Evolutionary conservation across 805 yeast species (phyloP).

Genomic region (Kazachstania bromeliacearum): DNA sequence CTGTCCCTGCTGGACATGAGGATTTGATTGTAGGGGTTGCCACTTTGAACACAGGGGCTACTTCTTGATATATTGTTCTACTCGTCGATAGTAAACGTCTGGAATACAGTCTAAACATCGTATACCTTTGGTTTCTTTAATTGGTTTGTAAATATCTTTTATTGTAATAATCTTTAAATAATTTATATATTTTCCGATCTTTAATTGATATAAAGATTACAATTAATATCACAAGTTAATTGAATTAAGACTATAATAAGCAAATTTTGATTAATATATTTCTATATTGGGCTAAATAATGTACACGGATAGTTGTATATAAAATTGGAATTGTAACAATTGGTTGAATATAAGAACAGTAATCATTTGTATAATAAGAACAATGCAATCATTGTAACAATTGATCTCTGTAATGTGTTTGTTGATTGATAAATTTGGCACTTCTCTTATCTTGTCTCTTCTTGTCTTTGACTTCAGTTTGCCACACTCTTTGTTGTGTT

Average conservation of each 20-base stretch:
- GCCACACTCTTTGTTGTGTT: constrained; percentile 63
- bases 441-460: constrained; percentile 47
- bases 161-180: no score
- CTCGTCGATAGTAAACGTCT: constrained; percentile 1
- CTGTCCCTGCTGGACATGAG: constrained; percentile 63
- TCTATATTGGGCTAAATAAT: no score
- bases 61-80: not conserved
- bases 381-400: constrained; percentile 37
- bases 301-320: no score
- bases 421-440: constrained; percentile 74
- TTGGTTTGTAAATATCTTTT: no score
- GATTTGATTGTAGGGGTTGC: constrained; percentile 25
- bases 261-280: no score
- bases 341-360: no score
- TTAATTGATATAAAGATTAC: no score
- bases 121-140: not conserved
- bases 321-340: no score
- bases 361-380: no score
- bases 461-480: constrained; percentile 43
- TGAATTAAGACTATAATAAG: no score
- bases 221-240: no score
- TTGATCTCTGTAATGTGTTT: constrained; percentile 81
- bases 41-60: not conserved
- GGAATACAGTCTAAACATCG: constrained; percentile 1
- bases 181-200: no score